Evolutionary conservation across 208 protist species (phyloP), one percentile per base, ranked within the genome.

Genomic region (Porcisia hertigi): DNA sequence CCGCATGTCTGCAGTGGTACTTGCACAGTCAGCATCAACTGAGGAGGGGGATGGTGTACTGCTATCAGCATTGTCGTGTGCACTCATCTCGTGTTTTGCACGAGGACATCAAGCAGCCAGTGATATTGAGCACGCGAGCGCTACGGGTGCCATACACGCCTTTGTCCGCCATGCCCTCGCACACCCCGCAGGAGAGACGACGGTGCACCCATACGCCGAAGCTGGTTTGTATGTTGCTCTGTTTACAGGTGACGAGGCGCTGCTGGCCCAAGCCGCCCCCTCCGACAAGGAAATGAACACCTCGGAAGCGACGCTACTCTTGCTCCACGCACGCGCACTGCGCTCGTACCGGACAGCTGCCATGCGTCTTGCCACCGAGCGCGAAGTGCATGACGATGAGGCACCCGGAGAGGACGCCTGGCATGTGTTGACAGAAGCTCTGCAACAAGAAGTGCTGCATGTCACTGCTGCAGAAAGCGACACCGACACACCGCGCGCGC

Each of bases 211-310:
- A 16, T 81, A 69, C 52, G 77, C 77, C 1, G 77, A 82, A 43
- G 77, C 77, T 7, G 72, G 58, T 4, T 20, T 77, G 14, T 82
- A 82, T 55, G 72, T 77, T 8, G 77, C 55, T 39, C 64, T 82
- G 14, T 49, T 72, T 23, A 75, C 52, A 8, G 58, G 71, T 30
- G 72, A 77, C 54, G 71, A 69, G 23, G 43, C 72, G 30, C 73
- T 82, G 49, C 69, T 83, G 18, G 16, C 71, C 43, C 54, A 59
- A 53, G 73, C 60, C 16, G 73, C 43, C 20, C 8, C 45, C 16
- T n/a, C 54, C 14, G 78, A 45, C 18, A 45, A 57, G 47, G 36
- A 57, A n/a, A 65, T 71, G 67, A 23, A 49, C 49, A 60, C 60
- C 3, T 36, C 43, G 9, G 73, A 71, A 7, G 5, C 25, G 20